Conservation (phyloP, 768 basidiomycete species). For the Calvatia gigantea region DNA sequence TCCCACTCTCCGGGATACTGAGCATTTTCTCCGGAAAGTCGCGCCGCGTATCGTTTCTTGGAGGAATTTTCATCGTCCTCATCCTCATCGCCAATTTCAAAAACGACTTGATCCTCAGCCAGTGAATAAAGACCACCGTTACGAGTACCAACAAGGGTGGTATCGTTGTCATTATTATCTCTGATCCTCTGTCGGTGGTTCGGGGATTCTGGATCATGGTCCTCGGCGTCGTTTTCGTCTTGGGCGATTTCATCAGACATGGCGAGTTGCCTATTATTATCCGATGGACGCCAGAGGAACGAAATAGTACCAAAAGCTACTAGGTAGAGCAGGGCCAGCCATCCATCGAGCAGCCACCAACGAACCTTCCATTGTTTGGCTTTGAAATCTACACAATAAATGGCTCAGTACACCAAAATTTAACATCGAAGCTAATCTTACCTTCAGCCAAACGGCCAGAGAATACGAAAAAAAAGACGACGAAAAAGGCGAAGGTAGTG, state of each 20-base stretch:
- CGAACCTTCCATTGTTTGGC: conserved; percentile 86
- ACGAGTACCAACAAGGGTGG: conserved; percentile 65
- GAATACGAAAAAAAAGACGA: conserved; percentile 88
- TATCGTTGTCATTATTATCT: conserved; percentile 66
- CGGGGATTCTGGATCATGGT: conserved; percentile 82
- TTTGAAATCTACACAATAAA: conserved; percentile 68
- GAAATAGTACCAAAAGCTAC: conserved; percentile 76
- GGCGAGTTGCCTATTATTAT: conserved; percentile 85
- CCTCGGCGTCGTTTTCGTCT: conserved; percentile 90
- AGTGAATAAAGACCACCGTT: conserved; percentile 45
- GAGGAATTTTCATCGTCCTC: conserved; percentile 45
- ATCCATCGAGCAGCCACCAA: conserved; percentile 98
- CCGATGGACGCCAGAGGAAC: conserved; percentile 93
- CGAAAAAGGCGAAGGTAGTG: conserved; percentile 85
- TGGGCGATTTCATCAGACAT: conserved; percentile 98
- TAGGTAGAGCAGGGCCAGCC: conserved; percentile 86
- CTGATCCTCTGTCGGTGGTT: conserved; percentile 48
- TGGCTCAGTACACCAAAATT: neutral
- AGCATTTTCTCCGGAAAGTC: conserved; percentile 46
- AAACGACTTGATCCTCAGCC: conserved; percentile 74
- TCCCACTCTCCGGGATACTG: conserved; percentile 55
- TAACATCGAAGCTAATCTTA: conserved; percentile 25
- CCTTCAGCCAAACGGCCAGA: conserved; percentile 91
- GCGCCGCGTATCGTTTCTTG: conserved; percentile 46
- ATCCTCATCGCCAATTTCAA: conserved; percentile 86